phyloP scores from a whole-genome alignment of 1,284 basidiomycete genomes.

The Ceratobasidium sp. region DNA sequence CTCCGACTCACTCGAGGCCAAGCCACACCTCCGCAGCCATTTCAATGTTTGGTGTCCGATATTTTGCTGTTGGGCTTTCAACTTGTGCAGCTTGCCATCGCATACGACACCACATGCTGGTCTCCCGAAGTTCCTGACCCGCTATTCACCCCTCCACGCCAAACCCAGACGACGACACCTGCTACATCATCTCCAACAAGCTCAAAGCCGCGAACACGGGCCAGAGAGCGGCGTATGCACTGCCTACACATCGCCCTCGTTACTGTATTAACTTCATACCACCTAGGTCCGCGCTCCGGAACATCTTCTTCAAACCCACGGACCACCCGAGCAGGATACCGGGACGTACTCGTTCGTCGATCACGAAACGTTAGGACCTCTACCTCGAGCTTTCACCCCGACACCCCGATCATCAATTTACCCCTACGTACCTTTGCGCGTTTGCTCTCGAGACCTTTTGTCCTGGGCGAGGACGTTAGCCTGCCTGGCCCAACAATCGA shows the following conservation, averaged over 20 bases:
- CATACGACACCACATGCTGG: conserved; percentile 37
- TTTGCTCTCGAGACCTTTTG: not conserved
- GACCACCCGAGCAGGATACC: conserved; percentile 22
- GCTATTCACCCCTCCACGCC: conserved; percentile 14
- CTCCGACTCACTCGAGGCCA: not conserved
- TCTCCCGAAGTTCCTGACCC: conserved; percentile 33
- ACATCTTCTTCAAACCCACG: conserved; percentile 2
- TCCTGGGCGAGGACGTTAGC: not conserved
- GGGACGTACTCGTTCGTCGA: conserved; percentile 16
- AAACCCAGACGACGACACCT: not conserved
- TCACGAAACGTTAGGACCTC: conserved; percentile 25
- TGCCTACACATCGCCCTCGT: not conserved
- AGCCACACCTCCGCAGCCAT: conserved; percentile 1
- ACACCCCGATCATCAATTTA: conserved; percentile 14
- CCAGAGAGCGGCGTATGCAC: conserved; percentile 18
- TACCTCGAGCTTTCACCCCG: conserved; percentile 2
- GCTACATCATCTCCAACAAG: not conserved
- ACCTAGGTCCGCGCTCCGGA: not conserved
- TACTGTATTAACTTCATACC: not conserved
- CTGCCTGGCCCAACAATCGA: conserved; percentile 13
- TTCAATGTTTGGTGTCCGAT: conserved; percentile 15
- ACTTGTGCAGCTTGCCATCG: conserved; percentile 27
- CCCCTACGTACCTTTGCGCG: conserved; percentile 9
- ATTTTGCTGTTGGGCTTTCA: conserved; percentile 20
- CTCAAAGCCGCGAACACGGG: not conserved